phyloP scores from a whole-genome alignment of 2,329 filamentous ascomycete genomes.

The Calonectria hongkongensis region DNA sequence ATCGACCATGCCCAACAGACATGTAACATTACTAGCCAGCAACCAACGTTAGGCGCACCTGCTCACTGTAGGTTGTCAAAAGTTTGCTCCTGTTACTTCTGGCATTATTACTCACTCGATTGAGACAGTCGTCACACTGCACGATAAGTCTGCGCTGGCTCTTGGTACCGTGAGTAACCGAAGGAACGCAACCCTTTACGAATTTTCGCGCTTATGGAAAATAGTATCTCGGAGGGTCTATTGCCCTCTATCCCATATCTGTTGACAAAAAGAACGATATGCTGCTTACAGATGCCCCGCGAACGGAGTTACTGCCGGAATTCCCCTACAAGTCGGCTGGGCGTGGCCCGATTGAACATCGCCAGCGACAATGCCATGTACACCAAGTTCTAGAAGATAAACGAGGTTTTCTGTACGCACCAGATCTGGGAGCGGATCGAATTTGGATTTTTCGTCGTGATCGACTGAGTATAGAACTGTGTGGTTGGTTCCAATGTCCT shows the following conservation, averaged over 20 bases:
- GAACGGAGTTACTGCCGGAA: neutral
- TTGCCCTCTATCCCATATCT: neutral
- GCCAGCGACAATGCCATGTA: neutral
- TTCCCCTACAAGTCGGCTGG: neutral
- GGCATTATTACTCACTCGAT: neutral
- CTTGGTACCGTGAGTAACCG: neutral
- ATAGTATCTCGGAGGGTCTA: neutral
- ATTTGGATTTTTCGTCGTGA: neutral
- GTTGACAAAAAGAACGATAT: neutral
- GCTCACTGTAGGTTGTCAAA: neutral
- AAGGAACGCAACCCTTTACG: neutral
- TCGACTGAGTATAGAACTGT: neutral
- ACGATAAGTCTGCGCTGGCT: neutral
- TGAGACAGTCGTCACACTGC: neutral
- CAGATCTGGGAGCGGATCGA: neutral
- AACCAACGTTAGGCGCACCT: neutral
- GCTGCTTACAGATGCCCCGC: neutral
- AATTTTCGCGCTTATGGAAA: neutral
- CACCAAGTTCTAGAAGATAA: neutral
- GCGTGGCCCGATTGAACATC: neutral
- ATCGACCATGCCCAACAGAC: neutral
- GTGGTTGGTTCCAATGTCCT: constrained; percentile 2
- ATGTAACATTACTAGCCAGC: neutral
- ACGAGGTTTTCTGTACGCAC: neutral
- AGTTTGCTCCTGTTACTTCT: no score